These are phyloP conservation scores for Candida xyloterini DNA, from an alignment of 805 yeast genomes.

Conservation along the genomic window DNA sequence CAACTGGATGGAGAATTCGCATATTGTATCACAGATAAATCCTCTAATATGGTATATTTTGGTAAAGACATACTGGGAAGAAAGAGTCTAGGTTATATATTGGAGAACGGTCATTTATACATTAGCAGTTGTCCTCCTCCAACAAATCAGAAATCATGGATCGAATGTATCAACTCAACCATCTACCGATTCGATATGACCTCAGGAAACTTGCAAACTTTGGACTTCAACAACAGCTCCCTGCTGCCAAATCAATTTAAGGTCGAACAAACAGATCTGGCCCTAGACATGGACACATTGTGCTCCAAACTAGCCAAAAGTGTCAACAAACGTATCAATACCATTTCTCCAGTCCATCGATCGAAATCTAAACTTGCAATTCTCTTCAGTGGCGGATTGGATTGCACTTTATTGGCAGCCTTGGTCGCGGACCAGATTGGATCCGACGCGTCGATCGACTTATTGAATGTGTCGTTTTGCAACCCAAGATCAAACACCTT, in stretches of 20 bases:
- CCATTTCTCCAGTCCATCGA: slow-evolving; percentile 56
- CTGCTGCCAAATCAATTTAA: slow-evolving; percentile 18
- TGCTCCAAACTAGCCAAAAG: slow-evolving; percentile 35
- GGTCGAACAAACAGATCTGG: slow-evolving; percentile 9
- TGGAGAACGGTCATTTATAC: slow-evolving; percentile 34
- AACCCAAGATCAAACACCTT: slow-evolving; percentile 70
- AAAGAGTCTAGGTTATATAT: slow-evolving; percentile 60
- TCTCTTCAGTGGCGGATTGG: slow-evolving; percentile 92
- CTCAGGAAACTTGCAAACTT: slow-evolving; percentile 17
- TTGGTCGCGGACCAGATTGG: slow-evolving; percentile 37
- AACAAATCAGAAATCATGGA: slow-evolving; percentile 34
- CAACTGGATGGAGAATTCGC: slow-evolving; percentile 83
- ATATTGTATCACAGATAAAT: slow-evolving; percentile 47
- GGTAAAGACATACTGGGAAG: slow-evolving; percentile 85
- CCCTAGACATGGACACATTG: slow-evolving; percentile 19
- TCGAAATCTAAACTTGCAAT: slow-evolving; percentile 47
- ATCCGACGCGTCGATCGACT: slow-evolving; percentile 50
- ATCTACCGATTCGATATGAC: slow-evolving; percentile 43
- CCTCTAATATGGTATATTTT: slow-evolving; percentile 49
- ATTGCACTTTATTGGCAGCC: slow-evolving; percentile 79
- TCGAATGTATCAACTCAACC: slow-evolving; percentile 55
- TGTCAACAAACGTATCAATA: slow-evolving; percentile 48
- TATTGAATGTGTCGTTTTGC: slow-evolving; percentile 90
- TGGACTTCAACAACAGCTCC: slow-evolving; percentile 11
- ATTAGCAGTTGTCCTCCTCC: slow-evolving; percentile 46